These are phyloP conservation scores for Chrysopogon serrulatus DNA, from an alignment of 176 grass and related monocot species.

Conservation along the genomic window DNA sequence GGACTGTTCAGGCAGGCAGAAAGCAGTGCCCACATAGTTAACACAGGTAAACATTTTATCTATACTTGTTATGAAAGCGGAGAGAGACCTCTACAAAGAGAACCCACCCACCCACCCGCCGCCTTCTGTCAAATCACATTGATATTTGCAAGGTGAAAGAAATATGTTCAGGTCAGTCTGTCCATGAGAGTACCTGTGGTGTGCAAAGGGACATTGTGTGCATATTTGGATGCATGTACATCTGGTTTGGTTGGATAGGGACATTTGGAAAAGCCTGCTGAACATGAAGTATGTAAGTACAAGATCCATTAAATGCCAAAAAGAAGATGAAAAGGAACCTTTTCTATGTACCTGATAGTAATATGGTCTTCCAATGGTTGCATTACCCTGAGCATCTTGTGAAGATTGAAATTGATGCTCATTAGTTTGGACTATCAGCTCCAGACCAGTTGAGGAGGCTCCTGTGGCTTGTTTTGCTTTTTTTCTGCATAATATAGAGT, in stretches of 20 bases:
- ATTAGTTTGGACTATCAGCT: conserved; percentile 39
- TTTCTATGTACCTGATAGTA: conserved; percentile 65
- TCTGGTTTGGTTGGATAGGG: conserved; percentile 55
- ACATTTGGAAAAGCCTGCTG: conserved; percentile 35
- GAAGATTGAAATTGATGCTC: conserved; percentile 53
- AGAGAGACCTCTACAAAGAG: not conserved
- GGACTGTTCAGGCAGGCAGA: not conserved
- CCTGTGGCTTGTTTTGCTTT: conserved; percentile 38
- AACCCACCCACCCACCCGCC: not conserved
- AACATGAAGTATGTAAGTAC: conserved; percentile 25
- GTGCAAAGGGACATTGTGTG: conserved; percentile 61
- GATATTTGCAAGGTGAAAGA: not conserved
- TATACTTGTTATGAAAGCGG: not conserved
- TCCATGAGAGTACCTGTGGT: conserved; percentile 49
- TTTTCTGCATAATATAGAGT: conserved; percentile 35
- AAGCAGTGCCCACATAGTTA: not conserved
- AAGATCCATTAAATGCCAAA: conserved; percentile 35
- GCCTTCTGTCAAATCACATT: not conserved
- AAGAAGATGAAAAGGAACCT: conserved; percentile 12
- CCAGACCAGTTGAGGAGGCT: conserved; percentile 34
- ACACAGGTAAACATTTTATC: not conserved
- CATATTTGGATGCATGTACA: conserved; percentile 63
- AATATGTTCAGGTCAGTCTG: not conserved
- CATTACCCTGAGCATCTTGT: conserved; percentile 52
- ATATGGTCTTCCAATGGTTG: conserved; percentile 57